phyloP scores from a whole-genome alignment of 257 asterid species.

The Striga asiatica region DNA sequence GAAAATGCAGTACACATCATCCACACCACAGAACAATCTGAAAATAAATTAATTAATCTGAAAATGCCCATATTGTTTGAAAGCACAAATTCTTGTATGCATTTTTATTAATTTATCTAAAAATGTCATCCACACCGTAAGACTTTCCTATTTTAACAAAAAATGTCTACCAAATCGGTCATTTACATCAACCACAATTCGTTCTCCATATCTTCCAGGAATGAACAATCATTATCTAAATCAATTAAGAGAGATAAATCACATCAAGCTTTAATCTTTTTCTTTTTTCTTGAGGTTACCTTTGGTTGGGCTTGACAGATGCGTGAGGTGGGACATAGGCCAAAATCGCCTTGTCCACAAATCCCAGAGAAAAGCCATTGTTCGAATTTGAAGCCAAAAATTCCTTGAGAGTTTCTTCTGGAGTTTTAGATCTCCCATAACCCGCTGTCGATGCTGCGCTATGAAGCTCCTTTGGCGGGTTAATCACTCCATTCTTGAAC shows the following conservation, averaged over 20 bases:
- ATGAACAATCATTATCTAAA: neutral
- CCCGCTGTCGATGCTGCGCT: slow-evolving; percentile 43
- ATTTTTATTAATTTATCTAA: no score
- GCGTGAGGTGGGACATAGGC: slow-evolving; percentile 42
- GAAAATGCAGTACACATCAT: slow-evolving; percentile 78
- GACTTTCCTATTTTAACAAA: no score
- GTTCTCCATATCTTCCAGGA: no score
- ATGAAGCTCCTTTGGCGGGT: slow-evolving; percentile 72
- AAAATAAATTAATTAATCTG: no score
- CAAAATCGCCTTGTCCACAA: slow-evolving; percentile 49
- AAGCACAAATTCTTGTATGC: no score
- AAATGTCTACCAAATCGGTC: no score
- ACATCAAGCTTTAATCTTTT: no score
- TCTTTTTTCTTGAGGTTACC: no score
- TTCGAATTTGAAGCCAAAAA: slow-evolving; percentile 43
- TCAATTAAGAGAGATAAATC: no score
- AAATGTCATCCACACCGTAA: no score
- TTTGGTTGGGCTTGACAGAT: slow-evolving; percentile 25
- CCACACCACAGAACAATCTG: slow-evolving; percentile 74
- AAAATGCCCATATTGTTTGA: no score
- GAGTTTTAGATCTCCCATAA: slow-evolving; percentile 20
- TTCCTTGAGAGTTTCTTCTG: slow-evolving; percentile 46
- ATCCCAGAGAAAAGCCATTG: slow-evolving; percentile 47
- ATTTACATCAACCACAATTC: no score
- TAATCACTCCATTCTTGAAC: slow-evolving; percentile 63